Evolutionary conservation across 2,329 filamentous ascomycete genomes (phyloP).

Genomic region (Dactylonectria estremocensis): DNA sequence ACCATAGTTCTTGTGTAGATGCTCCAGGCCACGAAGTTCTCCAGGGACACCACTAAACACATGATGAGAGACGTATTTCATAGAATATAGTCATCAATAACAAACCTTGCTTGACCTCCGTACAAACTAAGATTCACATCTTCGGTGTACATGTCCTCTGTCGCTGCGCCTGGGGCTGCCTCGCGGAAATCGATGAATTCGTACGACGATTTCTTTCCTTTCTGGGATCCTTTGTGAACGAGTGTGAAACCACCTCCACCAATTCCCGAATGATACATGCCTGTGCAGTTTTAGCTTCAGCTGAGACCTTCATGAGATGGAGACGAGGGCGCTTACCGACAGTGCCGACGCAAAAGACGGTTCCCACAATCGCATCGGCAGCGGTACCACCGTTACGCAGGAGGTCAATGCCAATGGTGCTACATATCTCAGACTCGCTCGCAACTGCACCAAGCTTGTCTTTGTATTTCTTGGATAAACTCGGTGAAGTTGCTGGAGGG

Average conservation of each 20-base stretch:
- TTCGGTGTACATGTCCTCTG: slow-evolving; percentile 67
- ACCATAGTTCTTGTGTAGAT: slow-evolving; percentile 80
- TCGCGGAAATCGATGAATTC: slow-evolving; percentile 91
- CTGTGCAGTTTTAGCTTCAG: slow-evolving; percentile 6
- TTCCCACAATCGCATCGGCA: slow-evolving; percentile 76
- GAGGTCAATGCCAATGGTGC: slow-evolving; percentile 70
- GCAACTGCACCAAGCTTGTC: slow-evolving; percentile 70
- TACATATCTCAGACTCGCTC: slow-evolving; percentile 73
- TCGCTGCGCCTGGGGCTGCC: slow-evolving; percentile 84
- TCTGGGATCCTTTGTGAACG: slow-evolving; percentile 66
- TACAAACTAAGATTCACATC: slow-evolving; percentile 74
- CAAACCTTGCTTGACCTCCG: slow-evolving; percentile 81
- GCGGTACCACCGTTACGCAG: slow-evolving; percentile 75
- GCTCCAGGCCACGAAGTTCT: slow-evolving; percentile 80
- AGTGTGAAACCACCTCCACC: slow-evolving; percentile 87
- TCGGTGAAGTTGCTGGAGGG: not conserved
- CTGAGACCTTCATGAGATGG: not conserved
- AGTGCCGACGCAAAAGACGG: slow-evolving; percentile 75
- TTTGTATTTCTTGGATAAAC: not conserved
- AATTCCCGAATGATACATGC: slow-evolving; percentile 79
- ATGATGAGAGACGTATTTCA: not conserved
- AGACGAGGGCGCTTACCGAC: slow-evolving; percentile 53
- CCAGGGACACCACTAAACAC: slow-evolving; percentile 76
- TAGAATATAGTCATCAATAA: slow-evolving; percentile 36
- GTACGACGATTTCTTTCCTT: slow-evolving; percentile 71